Base-by-base conservation (phyloP, 2,329 filamentous ascomycete genomes). In the Pseudogymnoascus sp. region DNA sequence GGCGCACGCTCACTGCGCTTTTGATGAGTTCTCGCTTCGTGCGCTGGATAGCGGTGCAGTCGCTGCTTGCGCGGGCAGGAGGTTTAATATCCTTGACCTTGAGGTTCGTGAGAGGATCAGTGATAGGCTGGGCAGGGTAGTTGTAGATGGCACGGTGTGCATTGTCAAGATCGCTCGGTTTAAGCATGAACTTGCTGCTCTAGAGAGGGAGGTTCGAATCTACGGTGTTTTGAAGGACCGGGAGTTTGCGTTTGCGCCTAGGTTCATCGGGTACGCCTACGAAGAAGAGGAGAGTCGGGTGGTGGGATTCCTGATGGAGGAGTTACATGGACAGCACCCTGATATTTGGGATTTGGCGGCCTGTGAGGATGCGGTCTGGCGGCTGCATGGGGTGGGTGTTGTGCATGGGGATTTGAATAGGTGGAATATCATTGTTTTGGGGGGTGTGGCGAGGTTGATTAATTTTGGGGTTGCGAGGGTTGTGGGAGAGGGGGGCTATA, bases 381-480 rank as follows among this genome's bases (percentile, higher is more conserved):
- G 64, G 59, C 64, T 76, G 60, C 75, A 77, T 64, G 9, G 35
- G 1, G 62, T 76, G n/a, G 69, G 70, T 0, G 71, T 76, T 36
- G 64, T 68, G 61, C 72, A 75, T 63, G 71, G 71, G 2, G 73
- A 76, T 65, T 64, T 74, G 58, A 75, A 76, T 62, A 71, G 68
- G 61, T 64, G 74, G 61, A 75, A 75, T 61, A 73, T 76, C 60
- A 68, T 76, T 11, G 60, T 76, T 4, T 63, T 35, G 1, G 62
- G 71, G 12, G 65, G 62, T 6, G 59, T 63, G 6, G 69, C 61
- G 2, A 61, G 64, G 7, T 61, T 76, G 4, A 65, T 76, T 25
- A 72, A 75, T 62, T 75, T 75, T 63, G 72, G 73, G 60, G 64
- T 37, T 22, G 67, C 63, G 35, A 58, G 57, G 57, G n/a, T n/a